A percentile compares a stretch with the other conserved stretches of the same genome.
phyloP scores from a whole-genome alignment of 257 asterid genomes.

The Paulownia fortunei region DNA sequence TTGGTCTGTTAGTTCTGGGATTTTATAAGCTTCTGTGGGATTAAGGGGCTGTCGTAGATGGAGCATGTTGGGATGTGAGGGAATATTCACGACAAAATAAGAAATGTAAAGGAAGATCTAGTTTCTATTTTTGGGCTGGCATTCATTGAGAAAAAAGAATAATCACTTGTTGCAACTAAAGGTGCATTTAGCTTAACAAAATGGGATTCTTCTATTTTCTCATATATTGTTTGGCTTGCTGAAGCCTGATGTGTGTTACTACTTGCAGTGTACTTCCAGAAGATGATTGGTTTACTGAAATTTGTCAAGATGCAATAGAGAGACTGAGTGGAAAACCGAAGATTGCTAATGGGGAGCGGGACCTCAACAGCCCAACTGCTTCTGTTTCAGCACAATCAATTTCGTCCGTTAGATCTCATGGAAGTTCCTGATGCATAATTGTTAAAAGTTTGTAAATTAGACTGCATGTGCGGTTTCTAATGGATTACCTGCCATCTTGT shows the following conservation, averaged over 20 bases:
- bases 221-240: slow-evolving; percentile 6
- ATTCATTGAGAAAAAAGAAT: not conserved
- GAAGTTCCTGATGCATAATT: slow-evolving; percentile 68
- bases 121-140: not conserved
- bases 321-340: slow-evolving; percentile 89
- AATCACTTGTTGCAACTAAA: not conserved
- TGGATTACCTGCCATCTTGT: slow-evolving; percentile 28
- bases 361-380: slow-evolving; percentile 94
- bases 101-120: not conserved
- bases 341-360: slow-evolving; percentile 83
- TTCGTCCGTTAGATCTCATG: slow-evolving; percentile 89
- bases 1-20: not conserved
- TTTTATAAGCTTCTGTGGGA: not conserved
- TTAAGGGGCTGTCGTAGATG: not conserved
- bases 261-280: slow-evolving; percentile 85
- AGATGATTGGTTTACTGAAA: slow-evolving; percentile 89
- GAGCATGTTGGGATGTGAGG: not conserved
- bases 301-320: slow-evolving; percentile 89
- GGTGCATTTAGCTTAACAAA: slow-evolving; percentile 18
- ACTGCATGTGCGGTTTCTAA: slow-evolving; percentile 28
- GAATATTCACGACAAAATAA: not conserved
- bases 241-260: slow-evolving; percentile 13
- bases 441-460: slow-evolving; percentile 46
- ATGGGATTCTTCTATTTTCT: slow-evolving; percentile 10
- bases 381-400: slow-evolving; percentile 97